phyloP scores from a whole-genome alignment of 768 basidiomycete species.

The Nidularia pulvinata region DNA sequence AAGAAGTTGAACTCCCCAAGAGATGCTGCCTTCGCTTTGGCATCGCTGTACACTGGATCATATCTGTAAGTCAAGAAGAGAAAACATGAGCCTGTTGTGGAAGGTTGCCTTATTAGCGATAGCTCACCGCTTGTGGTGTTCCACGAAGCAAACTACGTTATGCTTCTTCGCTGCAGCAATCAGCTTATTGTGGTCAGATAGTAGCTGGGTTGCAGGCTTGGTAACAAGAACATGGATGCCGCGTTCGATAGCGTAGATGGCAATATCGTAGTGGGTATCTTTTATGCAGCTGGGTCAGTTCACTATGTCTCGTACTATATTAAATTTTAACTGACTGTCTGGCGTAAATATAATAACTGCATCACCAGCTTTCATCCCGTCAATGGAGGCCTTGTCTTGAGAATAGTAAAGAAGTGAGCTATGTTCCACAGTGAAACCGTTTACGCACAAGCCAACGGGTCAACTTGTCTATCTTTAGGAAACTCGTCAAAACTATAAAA shows the following conservation, averaged over 20 bases:
- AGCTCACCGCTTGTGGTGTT: conserved; percentile 84
- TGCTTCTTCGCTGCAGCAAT: conserved; percentile 77
- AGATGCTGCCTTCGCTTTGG: conserved; percentile 69
- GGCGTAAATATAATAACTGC: conserved; percentile 96
- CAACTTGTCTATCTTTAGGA: conserved; percentile 66
- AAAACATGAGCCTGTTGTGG: not conserved
- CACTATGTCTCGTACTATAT: too few relatives aligned
- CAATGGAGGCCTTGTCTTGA: conserved; percentile 82
- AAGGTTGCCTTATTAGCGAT: not conserved
- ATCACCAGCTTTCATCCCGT: conserved; percentile 75
- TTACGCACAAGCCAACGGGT: conserved; percentile 81
- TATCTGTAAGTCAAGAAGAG: conserved; percentile 38
- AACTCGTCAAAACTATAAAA: conserved; percentile 70
- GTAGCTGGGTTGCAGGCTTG: conserved; percentile 88
- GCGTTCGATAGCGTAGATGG: conserved; percentile 82
- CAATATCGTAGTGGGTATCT: conserved; percentile 87
- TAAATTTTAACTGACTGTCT: conserved; percentile 55
- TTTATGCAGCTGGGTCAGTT: not conserved
- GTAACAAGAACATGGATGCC: conserved; percentile 91
- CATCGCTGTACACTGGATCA: conserved; percentile 94
- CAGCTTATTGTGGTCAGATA: conserved; percentile 80
- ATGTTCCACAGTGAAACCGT: not conserved
- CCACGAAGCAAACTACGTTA: conserved; percentile 89
- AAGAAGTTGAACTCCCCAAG: conserved; percentile 96
- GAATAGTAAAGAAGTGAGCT: conserved; percentile 1